Percentiles rank a stretch among this genome's conserved stretches.
These are phyloP conservation scores for Holtermannia corniformis DNA, from an alignment of 768 basidiomycete genomes.

Conservation along the genomic window DNA sequence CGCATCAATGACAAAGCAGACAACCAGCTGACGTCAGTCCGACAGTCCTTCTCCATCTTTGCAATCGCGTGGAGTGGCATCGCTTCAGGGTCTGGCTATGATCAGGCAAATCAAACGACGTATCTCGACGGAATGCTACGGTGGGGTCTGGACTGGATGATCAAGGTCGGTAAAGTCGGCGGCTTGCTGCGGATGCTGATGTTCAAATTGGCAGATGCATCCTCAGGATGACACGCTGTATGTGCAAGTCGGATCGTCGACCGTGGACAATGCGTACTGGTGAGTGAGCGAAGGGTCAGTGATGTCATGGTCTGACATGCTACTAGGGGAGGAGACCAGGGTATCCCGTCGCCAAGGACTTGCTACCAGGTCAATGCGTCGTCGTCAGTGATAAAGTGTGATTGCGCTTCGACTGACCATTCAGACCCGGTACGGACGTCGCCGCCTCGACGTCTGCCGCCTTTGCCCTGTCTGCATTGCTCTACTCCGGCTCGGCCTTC, in stretches of 20 bases:
- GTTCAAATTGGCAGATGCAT: conserved; percentile 56
- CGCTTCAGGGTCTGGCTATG: conserved; percentile 76
- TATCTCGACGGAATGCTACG: conserved; percentile 87
- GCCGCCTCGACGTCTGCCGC: conserved; percentile 76
- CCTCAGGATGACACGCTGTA: conserved; percentile 61
- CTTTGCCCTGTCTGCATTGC: conserved; percentile 72
- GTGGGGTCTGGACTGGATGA: conserved; percentile 87
- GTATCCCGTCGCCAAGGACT: conserved; percentile 63
- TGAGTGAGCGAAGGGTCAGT: conserved; percentile 49
- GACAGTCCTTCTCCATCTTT: conserved; percentile 68
- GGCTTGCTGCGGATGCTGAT: not conserved
- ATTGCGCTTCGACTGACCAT: conserved; percentile 6
- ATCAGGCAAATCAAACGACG: conserved; percentile 71
- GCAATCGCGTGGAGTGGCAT: conserved; percentile 84
- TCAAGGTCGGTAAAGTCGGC: conserved; percentile 53
- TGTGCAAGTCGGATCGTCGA: conserved; percentile 62
- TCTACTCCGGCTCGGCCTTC: conserved; percentile 59
- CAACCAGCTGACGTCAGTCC: conserved; percentile 3
- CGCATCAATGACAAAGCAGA: not conserved
- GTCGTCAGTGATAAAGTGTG: conserved; percentile 33
- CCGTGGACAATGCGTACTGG: conserved; percentile 73
- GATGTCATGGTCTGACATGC: too few relatives aligned
- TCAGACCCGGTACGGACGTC: conserved; percentile 74
- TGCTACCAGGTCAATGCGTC: conserved; percentile 70
- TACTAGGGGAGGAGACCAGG: conserved; percentile 48